phyloP scores from a whole-genome alignment of 345 rosid species.

The Cochlearia excelsa region DNA sequence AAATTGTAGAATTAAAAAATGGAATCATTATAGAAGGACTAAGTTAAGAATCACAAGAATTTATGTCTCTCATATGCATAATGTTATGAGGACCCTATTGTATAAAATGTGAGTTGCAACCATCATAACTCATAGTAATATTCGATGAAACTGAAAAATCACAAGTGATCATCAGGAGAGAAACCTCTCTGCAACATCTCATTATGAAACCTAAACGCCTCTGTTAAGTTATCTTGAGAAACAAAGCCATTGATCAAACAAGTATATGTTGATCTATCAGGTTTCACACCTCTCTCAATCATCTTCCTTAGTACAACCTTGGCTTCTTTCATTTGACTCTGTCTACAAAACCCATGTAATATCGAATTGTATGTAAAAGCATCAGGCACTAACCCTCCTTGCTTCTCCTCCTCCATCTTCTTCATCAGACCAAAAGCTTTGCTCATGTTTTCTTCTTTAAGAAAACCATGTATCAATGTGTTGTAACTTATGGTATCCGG shows the following conservation, averaged over 20 bases:
- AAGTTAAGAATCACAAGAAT: no score
- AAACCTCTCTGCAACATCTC: constrained; percentile 83
- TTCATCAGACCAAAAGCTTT: constrained; percentile 54
- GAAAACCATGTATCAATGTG: constrained; percentile 65
- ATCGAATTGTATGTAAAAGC: constrained; percentile 59
- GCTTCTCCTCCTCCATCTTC: constrained; percentile 57
- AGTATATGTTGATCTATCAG: constrained; percentile 64
- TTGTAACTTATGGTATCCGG: constrained; percentile 65
- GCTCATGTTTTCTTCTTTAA: constrained; percentile 64
- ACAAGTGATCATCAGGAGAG: constrained; percentile 70
- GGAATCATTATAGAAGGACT: no score
- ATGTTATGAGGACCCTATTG: not conserved
- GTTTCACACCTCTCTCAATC: constrained; percentile 58
- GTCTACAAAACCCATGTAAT: constrained; percentile 66
- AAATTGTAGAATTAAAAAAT: no score
- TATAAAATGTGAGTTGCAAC: not conserved
- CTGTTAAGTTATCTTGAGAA: constrained; percentile 62
- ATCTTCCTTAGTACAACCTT: constrained; percentile 56
- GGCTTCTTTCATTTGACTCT: constrained; percentile 75
- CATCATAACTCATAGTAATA: not conserved
- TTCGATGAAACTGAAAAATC: constrained; percentile 9
- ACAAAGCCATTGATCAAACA: constrained; percentile 79
- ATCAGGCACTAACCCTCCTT: constrained; percentile 51
- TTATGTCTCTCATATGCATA: no score
- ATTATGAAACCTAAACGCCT: constrained; percentile 77